Conservation (phyloP, 768 basidiomycete genomes). For the Leccinum uliginosum region DNA sequence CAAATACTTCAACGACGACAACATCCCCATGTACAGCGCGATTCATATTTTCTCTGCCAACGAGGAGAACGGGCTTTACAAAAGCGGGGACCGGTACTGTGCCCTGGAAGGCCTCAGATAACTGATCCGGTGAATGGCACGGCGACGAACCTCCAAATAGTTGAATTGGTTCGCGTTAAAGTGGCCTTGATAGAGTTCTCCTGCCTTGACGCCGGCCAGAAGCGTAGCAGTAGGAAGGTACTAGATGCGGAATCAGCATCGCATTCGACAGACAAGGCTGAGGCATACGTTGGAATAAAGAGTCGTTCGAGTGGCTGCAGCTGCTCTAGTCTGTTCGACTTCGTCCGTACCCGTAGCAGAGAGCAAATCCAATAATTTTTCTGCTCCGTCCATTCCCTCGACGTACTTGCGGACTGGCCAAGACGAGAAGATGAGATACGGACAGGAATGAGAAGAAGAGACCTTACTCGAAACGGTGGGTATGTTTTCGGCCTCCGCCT, state of each 20-base stretch:
- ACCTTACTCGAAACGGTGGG: constrained; percentile 54
- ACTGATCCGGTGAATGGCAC: background rate
- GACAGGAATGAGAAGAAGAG: background rate
- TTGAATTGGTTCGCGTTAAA: constrained; percentile 96
- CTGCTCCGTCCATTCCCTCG: constrained; percentile 61
- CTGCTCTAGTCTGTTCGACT: constrained; percentile 59
- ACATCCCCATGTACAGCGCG: constrained; percentile 91
- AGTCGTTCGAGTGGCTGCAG: constrained; percentile 47
- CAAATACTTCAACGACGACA: constrained; percentile 85
- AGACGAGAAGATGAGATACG: background rate
- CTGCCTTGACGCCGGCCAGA: constrained; percentile 79
- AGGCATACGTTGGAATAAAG: constrained; percentile 70
- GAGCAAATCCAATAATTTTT: constrained; percentile 75
- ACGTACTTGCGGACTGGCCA: constrained; percentile 73
- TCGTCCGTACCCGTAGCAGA: constrained; percentile 61
- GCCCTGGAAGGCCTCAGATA: constrained; percentile 47
- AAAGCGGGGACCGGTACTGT: constrained; percentile 73
- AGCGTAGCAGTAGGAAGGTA: constrained; percentile 73
- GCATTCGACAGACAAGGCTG: background rate
- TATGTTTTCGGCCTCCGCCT: constrained; percentile 65
- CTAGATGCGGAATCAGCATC: constrained; percentile 36
- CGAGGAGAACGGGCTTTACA: constrained; percentile 73
- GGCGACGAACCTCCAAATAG: constrained; percentile 72
- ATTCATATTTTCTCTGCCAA: constrained; percentile 93
- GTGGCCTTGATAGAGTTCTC: constrained; percentile 84